phyloP scores from a whole-genome alignment of 106 monocot species.

The Dioscorea alata region DNA sequence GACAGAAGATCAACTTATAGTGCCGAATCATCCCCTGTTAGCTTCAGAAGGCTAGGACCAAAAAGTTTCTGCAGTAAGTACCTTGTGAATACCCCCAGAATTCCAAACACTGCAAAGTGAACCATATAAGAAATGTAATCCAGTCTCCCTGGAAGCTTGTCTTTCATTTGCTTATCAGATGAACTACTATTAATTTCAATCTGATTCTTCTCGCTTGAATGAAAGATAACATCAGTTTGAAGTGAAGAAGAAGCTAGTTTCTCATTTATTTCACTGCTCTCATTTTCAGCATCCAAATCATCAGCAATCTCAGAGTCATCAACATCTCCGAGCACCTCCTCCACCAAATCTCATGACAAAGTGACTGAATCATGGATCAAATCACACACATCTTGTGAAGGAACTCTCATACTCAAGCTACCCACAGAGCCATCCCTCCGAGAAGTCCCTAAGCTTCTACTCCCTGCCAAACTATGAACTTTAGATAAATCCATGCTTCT shows the following conservation, averaged over 20 bases:
- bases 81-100: conserved; percentile 72
- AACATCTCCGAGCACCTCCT: conserved; percentile 36
- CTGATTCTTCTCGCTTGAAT: conserved; percentile 21
- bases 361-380: conserved; percentile 31
- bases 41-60: conserved; percentile 34
- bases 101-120: conserved; percentile 69
- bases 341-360: conserved; percentile 31
- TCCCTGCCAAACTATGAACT: neutral
- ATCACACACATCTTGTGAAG: conserved; percentile 29
- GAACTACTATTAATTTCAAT: conserved; percentile 1
- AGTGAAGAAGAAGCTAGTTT: conserved; percentile 16
- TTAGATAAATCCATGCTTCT: neutral
- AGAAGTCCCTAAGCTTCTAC: neutral
- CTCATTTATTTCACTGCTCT: conserved; percentile 9
- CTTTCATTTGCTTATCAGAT: conserved; percentile 18
- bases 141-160: conserved; percentile 33
- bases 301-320: conserved; percentile 33
- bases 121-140: conserved; percentile 54
- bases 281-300: conserved; percentile 6
- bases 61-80: conserved; percentile 57
- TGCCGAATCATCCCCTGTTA: conserved; percentile 43
- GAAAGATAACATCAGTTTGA: conserved; percentile 24
- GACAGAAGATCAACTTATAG: conserved; percentile 69
- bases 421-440: conserved; percentile 13
- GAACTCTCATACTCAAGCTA: conserved; percentile 11